Conservation (phyloP, 1,284 basidiomycete genomes). For the Malassezia nana region DNA sequence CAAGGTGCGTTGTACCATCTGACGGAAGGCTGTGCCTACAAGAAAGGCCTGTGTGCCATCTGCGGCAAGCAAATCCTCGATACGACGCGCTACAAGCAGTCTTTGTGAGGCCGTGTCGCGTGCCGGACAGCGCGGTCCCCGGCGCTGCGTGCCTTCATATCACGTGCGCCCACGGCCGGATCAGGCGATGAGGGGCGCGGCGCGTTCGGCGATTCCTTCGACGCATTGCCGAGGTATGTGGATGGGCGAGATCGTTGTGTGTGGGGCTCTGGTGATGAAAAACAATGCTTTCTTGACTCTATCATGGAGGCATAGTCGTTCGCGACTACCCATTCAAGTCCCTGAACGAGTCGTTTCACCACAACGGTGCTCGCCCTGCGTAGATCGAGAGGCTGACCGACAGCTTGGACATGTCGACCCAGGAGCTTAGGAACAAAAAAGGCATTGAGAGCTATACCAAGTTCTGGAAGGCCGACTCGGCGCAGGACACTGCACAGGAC, state of each 20-base stretch:
- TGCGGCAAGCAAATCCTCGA: slow-evolving; percentile 30
- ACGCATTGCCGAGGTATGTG: not conserved
- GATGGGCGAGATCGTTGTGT: not conserved
- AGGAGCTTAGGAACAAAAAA: slow-evolving; percentile 63
- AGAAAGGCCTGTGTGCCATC: slow-evolving; percentile 28
- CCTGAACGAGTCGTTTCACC: slow-evolving; percentile 9
- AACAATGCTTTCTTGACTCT: not conserved
- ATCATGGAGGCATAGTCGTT: slow-evolving; percentile 11
- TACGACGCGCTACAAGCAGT: slow-evolving; percentile 24
- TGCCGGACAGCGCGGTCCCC: not conserved
- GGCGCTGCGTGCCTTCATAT: not conserved
- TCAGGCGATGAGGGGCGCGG: not conserved
- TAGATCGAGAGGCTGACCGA: not conserved
- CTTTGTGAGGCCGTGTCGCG: slow-evolving; percentile 1
- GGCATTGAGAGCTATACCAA: slow-evolving; percentile 84
- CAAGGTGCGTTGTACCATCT: slow-evolving; percentile 20
- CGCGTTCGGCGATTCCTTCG: not conserved
- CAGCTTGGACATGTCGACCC: not conserved
- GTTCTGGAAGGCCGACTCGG: slow-evolving; percentile 82
- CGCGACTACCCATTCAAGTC: slow-evolving; percentile 20
- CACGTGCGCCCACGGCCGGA: not conserved
- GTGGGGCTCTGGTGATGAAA: slow-evolving; percentile 14
- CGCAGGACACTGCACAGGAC: slow-evolving; percentile 61
- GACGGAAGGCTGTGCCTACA: slow-evolving; percentile 25
- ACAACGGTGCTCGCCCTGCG: not conserved